A percentile compares a stretch with the other conserved stretches of the same genome.
phyloP scores from a whole-genome alignment of 495 filamentous ascomycete genomes.

The Platismatia glauca region DNA sequence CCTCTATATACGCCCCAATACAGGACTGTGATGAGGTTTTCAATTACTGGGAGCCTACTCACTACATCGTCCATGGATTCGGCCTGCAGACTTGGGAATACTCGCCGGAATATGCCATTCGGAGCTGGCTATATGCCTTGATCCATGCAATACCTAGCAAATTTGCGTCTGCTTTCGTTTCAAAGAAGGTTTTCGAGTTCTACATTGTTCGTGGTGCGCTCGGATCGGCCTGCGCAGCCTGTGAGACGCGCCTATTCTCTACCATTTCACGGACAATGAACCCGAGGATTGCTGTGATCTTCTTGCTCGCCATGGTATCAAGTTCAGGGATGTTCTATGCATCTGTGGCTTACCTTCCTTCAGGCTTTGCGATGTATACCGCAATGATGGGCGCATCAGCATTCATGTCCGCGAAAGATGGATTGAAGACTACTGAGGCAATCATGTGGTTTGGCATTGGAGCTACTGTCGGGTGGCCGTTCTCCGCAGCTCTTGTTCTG shows the following conservation, averaged over 20 bases:
- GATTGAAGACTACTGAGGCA: constrained; percentile 65
- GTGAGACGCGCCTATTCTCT: constrained; percentile 71
- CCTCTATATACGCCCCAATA: constrained; percentile 81
- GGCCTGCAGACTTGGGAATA: constrained; percentile 99
- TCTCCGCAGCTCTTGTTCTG: constrained; percentile 71
- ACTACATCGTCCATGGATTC: constrained; percentile 88
- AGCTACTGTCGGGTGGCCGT: constrained; percentile 89
- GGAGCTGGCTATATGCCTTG: constrained; percentile 90
- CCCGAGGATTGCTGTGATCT: constrained; percentile 72
- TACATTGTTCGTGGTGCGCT: constrained; percentile 72
- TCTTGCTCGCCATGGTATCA: constrained; percentile 62
- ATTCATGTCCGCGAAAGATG: constrained; percentile 78
- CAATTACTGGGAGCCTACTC: constrained; percentile 98
- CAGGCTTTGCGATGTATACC: constrained; percentile 94
- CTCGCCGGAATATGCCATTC: constrained; percentile 88
- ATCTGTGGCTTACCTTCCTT: constrained; percentile 77
- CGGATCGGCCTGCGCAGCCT: constrained; percentile 65
- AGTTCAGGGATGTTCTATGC: constrained; percentile 93
- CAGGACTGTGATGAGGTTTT: constrained; percentile 99
- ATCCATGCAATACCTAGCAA: constrained; percentile 69
- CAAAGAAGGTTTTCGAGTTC: constrained; percentile 62
- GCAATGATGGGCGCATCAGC: constrained; percentile 76
- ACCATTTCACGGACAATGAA: constrained; percentile 65
- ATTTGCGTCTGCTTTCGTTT: constrained; percentile 51
- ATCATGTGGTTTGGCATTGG: constrained; percentile 92